These are phyloP conservation scores for Boletus tomentosulus DNA, from an alignment of 768 basidiomycete species.

Conservation along the genomic window DNA sequence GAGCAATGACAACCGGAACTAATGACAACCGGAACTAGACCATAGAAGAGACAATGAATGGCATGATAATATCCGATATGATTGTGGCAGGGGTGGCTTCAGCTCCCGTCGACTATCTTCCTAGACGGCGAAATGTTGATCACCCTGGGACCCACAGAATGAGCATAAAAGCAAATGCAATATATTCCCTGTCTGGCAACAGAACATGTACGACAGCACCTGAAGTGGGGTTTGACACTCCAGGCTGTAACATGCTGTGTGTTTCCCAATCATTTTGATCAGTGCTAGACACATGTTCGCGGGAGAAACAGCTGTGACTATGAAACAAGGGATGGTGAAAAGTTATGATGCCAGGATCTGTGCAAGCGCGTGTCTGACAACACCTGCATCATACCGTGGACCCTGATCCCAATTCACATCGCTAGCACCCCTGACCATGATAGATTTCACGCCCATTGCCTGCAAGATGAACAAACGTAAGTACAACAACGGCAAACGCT, in stretches of 20 bases:
- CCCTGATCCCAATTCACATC: constrained; percentile 20
- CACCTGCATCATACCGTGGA: constrained; percentile 42
- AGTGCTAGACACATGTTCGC: not conserved
- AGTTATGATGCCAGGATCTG: constrained; percentile 22
- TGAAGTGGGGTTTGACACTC: not conserved
- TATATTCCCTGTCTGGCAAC: not conserved
- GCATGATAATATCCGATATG: not conserved
- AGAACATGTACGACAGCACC: not conserved
- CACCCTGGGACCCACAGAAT: not conserved
- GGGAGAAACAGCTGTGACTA: constrained; percentile 1
- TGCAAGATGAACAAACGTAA: constrained; percentile 23
- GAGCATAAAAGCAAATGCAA: not conserved
- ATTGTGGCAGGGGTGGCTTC: not conserved
- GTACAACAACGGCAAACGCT: not conserved
- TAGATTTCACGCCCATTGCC: constrained; percentile 58
- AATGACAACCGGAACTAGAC: not conserved
- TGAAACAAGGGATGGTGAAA: not conserved
- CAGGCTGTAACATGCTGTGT: not conserved
- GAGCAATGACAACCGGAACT: not conserved
- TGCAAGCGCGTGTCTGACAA: constrained; percentile 43
- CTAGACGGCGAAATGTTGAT: not conserved
- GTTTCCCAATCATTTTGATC: not conserved
- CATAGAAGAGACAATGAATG: too few relatives aligned
- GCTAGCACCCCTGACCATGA: constrained; percentile 39
- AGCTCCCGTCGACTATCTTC: not conserved